phyloP scores from a whole-genome alignment of 345 rosid genomes.

The Citrus maxima region DNA sequence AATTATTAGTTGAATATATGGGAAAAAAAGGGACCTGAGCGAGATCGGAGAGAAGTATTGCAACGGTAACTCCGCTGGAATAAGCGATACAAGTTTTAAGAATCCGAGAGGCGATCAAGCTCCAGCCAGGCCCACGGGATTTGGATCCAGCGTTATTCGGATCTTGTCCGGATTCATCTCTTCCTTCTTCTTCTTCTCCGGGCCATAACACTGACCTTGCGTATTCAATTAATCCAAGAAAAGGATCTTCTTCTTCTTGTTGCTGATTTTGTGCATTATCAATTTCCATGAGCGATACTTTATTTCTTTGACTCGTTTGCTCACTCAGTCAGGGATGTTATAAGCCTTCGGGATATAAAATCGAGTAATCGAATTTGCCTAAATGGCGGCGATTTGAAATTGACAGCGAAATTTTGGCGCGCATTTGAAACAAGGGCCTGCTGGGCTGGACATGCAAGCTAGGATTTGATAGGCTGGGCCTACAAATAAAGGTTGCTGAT shows the following conservation, averaged over 20 bases:
- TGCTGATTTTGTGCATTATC: slow-evolving; percentile 17
- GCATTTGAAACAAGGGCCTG: not conserved
- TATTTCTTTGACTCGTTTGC: slow-evolving; percentile 4
- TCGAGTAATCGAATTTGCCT: not conserved
- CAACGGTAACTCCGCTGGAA: slow-evolving; percentile 90
- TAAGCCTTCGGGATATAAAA: not conserved
- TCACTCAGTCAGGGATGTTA: not conserved
- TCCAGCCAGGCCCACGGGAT: slow-evolving; percentile 63
- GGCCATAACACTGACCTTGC: slow-evolving; percentile 57
- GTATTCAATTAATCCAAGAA: slow-evolving; percentile 73
- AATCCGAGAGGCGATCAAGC: slow-evolving; percentile 74
- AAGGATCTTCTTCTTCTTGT: slow-evolving; percentile 44
- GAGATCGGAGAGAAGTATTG: slow-evolving; percentile 80
- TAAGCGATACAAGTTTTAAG: slow-evolving; percentile 76
- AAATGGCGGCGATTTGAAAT: not conserved
- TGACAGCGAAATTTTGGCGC: slow-evolving; percentile 1
- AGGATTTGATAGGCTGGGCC: not conserved
- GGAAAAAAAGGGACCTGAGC: slow-evolving; percentile 47
- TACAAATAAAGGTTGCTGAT: too few relatives aligned
- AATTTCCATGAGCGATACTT: slow-evolving; percentile 36
- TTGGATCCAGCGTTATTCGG: slow-evolving; percentile 19
- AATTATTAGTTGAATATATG: not conserved
- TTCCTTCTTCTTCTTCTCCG: slow-evolving; percentile 25
- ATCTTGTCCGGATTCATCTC: slow-evolving; percentile 2
- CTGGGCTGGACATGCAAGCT: not conserved